Percentiles rank a stretch among this genome's conserved stretches.
Evolutionary conservation across 495 filamentous ascomycete species (phyloP).

Genomic region (Trichocladium antarcticum): DNA sequence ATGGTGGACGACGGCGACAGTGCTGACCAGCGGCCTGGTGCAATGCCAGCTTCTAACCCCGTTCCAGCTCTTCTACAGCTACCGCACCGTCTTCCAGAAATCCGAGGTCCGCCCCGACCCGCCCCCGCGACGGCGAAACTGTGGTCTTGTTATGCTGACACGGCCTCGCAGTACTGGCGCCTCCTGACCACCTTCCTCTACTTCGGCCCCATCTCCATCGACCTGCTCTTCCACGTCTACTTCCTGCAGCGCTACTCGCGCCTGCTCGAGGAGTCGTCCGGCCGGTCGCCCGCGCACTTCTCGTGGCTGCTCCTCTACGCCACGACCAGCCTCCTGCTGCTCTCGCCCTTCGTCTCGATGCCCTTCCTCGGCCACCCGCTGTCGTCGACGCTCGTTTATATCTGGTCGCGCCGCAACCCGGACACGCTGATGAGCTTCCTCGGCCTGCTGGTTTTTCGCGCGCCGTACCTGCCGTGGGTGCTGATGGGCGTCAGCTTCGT

Average conservation of each 20-base stretch:
- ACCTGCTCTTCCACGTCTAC: slow-evolving; percentile 97
- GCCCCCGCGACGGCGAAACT: too few relatives aligned
- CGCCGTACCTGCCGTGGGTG: slow-evolving; percentile 94
- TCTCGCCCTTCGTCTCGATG: slow-evolving; percentile 77
- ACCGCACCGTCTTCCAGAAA: slow-evolving; percentile 79
- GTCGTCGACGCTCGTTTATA: slow-evolving; percentile 88
- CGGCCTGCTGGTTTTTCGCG: slow-evolving; percentile 79
- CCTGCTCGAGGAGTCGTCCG: slow-evolving; percentile 86
- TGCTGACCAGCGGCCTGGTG: slow-evolving; percentile 77
- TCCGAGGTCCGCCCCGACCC: slow-evolving; percentile 68
- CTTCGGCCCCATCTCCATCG: slow-evolving; percentile 87
- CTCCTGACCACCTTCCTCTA: slow-evolving; percentile 91
- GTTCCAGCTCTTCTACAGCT: slow-evolving; percentile 95
- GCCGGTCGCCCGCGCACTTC: slow-evolving; percentile 81
- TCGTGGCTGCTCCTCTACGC: slow-evolving; percentile 87
- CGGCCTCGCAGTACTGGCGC: slow-evolving; percentile 73
- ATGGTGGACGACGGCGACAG: slow-evolving; percentile 90
- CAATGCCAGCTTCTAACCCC: slow-evolving; percentile 85
- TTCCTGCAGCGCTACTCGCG: slow-evolving; percentile 96
- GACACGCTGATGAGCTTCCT: slow-evolving; percentile 84
- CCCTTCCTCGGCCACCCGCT: slow-evolving; percentile 86
- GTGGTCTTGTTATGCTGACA: background rate
- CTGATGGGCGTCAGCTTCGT: slow-evolving; percentile 81
- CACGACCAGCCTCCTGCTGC: slow-evolving; percentile 57
- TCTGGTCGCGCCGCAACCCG: slow-evolving; percentile 92